phyloP scores from a whole-genome alignment of 441 rosid genomes.

The Daphne laureola region DNA sequence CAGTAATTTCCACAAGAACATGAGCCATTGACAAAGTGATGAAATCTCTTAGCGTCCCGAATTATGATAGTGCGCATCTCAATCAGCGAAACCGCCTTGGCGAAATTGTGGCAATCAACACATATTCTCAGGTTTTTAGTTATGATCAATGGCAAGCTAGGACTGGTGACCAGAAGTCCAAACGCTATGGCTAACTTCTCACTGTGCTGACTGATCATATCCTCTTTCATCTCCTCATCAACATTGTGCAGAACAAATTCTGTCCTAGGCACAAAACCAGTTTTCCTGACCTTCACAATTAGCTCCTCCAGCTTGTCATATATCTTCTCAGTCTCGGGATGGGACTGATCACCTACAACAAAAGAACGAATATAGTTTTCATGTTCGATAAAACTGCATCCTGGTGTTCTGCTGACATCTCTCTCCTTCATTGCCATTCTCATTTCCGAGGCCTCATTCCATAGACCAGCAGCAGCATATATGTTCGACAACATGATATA shows the following conservation, averaged over 20 bases:
- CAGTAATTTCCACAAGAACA: conserved; percentile 47
- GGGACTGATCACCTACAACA: conserved; percentile 44
- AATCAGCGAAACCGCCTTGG: conserved; percentile 29
- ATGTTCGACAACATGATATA: conserved; percentile 45
- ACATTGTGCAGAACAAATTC: conserved; percentile 48
- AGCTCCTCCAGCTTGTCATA: conserved; percentile 31
- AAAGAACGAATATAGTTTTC: conserved; percentile 27
- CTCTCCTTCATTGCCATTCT: conserved; percentile 36
- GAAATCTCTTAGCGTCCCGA: conserved; percentile 47
- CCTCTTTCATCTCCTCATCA: conserved; percentile 41
- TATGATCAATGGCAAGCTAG: conserved; percentile 23
- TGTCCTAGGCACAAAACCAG: conserved; percentile 26
- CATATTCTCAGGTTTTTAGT: conserved; percentile 46
- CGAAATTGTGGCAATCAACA: conserved; percentile 39
- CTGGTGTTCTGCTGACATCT: conserved; percentile 29
- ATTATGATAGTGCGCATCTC: conserved; percentile 35
- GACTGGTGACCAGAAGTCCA: conserved; percentile 33
- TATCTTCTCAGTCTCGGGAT: conserved; percentile 29
- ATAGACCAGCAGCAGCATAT: conserved; percentile 37
- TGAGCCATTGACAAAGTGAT: conserved; percentile 34
- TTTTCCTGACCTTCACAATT: conserved; percentile 26
- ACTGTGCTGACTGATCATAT: conserved; percentile 37
- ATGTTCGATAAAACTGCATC: conserved; percentile 41
- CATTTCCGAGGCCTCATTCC: conserved; percentile 38
- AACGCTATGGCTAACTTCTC: conserved; percentile 46